Evolutionary conservation across 2,329 filamentous ascomycete species (phyloP), one percentile per base, ranked within the genome.

Genomic region (Cercospora citrullina): DNA sequence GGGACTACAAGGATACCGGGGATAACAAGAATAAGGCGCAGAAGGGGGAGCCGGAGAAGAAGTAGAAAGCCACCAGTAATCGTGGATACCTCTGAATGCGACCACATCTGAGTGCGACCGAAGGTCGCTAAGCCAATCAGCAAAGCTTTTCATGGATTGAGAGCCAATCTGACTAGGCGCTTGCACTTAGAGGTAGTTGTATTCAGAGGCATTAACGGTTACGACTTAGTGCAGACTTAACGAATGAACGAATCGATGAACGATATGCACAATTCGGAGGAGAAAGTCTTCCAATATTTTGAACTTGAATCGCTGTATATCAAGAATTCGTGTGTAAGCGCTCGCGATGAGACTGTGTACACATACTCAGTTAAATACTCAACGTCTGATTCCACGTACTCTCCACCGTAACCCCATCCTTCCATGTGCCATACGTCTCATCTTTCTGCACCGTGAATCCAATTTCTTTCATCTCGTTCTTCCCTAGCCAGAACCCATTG

Each of bases 301-400:
- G 33, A 36, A 36, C 33, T 36, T 36, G 33, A 36, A 36, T 36
- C 12, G 33, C 12, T 36, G 33, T 36, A 36, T 14, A 14, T 5
- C 33, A 36, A 36, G 12, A 36, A 14, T 36, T 12, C 33, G 33
- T 36, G 33, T 8, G 33, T 36, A 36, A 14, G 36, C 36, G 14
- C 36, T 39, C 36, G 36, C 8, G 18, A 12, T 12, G 12, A 14
- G 48, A 53, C 8, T 21, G 18, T 9, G 9, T 26, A 31, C 23
- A 28, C 12, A 57, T 57, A 8, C 4, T 31, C 26, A 4, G n/a
- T 55, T 33, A 65, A 16, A 14, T 42, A 39, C 14, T 39, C 58
- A 77, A 60, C 9, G 76, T 80, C 72, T 79, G 77, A 70, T 87
- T 81, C 84, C 84, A 88, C 60, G 87, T 75, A 74, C 85, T 87